Evolutionary conservation across 441 rosid species (phyloP).

Genomic region (Codiaeum variegatum): DNA sequence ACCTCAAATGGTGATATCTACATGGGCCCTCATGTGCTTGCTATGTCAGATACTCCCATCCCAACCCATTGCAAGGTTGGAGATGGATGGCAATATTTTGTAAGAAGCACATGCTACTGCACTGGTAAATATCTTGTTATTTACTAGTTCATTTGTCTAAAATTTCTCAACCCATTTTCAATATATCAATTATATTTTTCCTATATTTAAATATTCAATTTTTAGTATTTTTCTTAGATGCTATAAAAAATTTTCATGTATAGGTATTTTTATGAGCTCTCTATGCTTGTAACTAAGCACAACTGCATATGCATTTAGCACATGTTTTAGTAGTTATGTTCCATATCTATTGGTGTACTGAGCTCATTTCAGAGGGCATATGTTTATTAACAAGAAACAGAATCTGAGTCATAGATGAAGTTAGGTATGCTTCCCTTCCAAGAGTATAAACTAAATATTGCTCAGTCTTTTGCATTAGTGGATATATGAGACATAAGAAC

Average conservation of each 20-base stretch:
- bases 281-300: background rate
- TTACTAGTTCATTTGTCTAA: background rate
- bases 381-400: background rate
- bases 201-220: background rate
- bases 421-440: background rate
- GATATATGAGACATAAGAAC: background rate
- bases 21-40: slow-evolving; percentile 97
- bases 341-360: background rate
- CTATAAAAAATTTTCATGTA: background rate
- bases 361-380: background rate
- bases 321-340: background rate
- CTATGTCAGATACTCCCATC: slow-evolving; percentile 94
- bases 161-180: background rate
- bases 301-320: background rate
- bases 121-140: slow-evolving; percentile 41
- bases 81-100: slow-evolving; percentile 74
- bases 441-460: background rate
- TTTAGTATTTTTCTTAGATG: background rate
- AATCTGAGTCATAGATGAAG: background rate
- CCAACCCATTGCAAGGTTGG: slow-evolving; percentile 88
- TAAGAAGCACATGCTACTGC: slow-evolving; percentile 86
- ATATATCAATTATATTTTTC: background rate
- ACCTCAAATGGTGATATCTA: slow-evolving; percentile 43
- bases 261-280: background rate
- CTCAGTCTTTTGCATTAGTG: background rate